A percentile compares a stretch with the other conserved stretches of the same genome.
Evolutionary conservation across 2,329 filamentous ascomycete species (phyloP).

Genomic region (Sclerotinia subarctica): DNA sequence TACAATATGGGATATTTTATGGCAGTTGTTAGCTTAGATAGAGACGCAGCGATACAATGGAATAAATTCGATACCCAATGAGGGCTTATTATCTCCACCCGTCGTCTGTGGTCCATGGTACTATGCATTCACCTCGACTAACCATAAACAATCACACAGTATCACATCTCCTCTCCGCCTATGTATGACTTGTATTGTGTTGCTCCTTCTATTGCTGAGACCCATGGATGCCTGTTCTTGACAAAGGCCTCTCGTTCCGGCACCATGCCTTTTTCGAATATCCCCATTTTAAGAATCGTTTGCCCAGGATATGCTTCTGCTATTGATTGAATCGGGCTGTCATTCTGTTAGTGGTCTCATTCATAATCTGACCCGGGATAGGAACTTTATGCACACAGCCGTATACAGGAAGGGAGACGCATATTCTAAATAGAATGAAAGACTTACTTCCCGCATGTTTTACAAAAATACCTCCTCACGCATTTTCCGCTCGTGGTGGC

Average conservation of each 20-base stretch:
- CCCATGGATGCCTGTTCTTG: slow-evolving; percentile 44
- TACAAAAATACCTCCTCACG: slow-evolving; percentile 46
- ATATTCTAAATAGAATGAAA: not conserved
- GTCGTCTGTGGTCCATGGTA: too few relatives aligned
- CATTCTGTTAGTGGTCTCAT: not conserved
- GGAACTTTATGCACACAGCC: too few relatives aligned
- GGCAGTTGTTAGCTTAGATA: not conserved
- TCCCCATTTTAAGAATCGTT: slow-evolving; percentile 49
- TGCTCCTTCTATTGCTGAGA: slow-evolving; percentile 22
- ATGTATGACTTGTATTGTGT: slow-evolving; percentile 26
- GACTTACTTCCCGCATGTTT: slow-evolving; percentile 45
- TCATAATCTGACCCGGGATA: not conserved
- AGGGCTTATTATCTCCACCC: not conserved
- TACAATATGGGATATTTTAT: not conserved
- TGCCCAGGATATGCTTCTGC: slow-evolving; percentile 43
- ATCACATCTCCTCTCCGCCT: slow-evolving; percentile 23
- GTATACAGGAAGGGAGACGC: not conserved
- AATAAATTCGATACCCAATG: slow-evolving; percentile 1
- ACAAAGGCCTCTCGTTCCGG: slow-evolving; percentile 47
- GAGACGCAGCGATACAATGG: not conserved
- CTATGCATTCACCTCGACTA: not conserved
- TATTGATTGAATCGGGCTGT: slow-evolving; percentile 47
- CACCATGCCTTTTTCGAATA: slow-evolving; percentile 47
- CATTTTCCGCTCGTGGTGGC: slow-evolving; percentile 47
- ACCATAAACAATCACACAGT: not conserved